These are phyloP conservation scores for Candida adriatica DNA, from an alignment of 805 yeast species.

Conservation along the genomic window DNA sequence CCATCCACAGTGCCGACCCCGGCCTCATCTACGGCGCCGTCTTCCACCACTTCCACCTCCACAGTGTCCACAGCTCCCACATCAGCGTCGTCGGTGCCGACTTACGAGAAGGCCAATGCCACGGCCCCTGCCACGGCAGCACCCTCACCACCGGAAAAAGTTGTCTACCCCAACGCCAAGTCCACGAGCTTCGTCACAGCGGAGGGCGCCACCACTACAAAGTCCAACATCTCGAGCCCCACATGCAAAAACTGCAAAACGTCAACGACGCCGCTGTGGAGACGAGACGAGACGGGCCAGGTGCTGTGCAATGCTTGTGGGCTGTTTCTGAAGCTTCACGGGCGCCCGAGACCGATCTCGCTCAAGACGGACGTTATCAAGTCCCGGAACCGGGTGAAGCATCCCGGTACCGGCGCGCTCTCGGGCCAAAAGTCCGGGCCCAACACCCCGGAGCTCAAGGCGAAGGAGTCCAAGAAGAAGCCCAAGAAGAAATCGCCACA, in stretches of 20 bases:
- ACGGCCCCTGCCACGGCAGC: conserved; percentile 6
- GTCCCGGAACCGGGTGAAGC: conserved; percentile 79
- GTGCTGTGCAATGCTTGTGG: conserved; percentile 96
- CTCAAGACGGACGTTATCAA: conserved; percentile 89
- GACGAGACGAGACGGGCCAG: conserved; percentile 87
- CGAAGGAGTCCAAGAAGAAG: conserved; percentile 14
- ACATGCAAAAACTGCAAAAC: conserved; percentile 88
- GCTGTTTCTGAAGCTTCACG: conserved; percentile 79
- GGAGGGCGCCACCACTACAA: conserved; percentile 60
- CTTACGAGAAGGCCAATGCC: no score
- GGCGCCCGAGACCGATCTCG: conserved; percentile 86
- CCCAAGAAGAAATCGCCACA: conserved; percentile 6
- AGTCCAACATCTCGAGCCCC: conserved; percentile 56
- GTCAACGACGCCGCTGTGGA: conserved; percentile 91
- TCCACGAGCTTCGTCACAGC: conserved; percentile 45
- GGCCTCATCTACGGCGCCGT: conserved; percentile 4
- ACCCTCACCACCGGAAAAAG: conserved; percentile 9
- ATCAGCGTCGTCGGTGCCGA: no score
- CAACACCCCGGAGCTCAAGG: conserved; percentile 19
- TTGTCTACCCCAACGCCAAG: conserved; percentile 48
- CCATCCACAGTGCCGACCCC: background rate
- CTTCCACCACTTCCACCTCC: no score
- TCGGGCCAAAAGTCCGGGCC: conserved; percentile 11
- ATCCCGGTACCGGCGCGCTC: conserved; percentile 19
- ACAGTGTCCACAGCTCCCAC: no score